A percentile compares a stretch with the other conserved stretches of the same genome.
Evolutionary conservation across 1,284 basidiomycete genomes (phyloP).

Genomic region (Cutaneotrichosporon mucoides): DNA sequence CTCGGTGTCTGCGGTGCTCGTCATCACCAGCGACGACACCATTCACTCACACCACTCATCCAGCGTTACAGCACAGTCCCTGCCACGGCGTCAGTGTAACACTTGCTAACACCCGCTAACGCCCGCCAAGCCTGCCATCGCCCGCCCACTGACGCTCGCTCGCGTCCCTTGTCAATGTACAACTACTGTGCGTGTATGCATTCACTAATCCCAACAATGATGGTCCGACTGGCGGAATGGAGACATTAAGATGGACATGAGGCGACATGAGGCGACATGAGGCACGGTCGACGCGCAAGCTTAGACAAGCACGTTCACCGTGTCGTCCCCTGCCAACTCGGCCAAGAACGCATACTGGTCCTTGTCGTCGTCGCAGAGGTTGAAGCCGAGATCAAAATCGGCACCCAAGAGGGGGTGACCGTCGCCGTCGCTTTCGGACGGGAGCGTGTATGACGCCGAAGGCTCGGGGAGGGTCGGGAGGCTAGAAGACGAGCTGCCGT

Average conservation of each 20-base stretch:
- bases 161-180: neutral
- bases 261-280: neutral
- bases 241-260: no score
- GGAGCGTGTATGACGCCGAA: constrained; percentile 5
- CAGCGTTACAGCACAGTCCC: no score
- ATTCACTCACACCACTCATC: no score
- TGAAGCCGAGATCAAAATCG: constrained; percentile 17
- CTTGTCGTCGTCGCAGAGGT: constrained; percentile 10
- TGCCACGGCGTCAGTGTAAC: no score
- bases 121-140: no score
- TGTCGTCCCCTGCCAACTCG: constrained; percentile 6
- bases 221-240: neutral
- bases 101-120: no score
- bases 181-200: constrained; percentile 4
- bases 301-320: constrained; percentile 2
- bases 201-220: constrained; percentile 7
- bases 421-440: neutral
- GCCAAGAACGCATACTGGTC: constrained; percentile 18
- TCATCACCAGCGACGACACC: no score
- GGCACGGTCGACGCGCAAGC: neutral
- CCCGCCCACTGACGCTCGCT: no score
- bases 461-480: constrained; percentile 15
- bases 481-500: neutral
- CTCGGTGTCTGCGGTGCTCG: no score
- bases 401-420: neutral